phyloP scores from a whole-genome alignment of 139 green algal species.

The Chlamydomonas eustigma region DNA sequence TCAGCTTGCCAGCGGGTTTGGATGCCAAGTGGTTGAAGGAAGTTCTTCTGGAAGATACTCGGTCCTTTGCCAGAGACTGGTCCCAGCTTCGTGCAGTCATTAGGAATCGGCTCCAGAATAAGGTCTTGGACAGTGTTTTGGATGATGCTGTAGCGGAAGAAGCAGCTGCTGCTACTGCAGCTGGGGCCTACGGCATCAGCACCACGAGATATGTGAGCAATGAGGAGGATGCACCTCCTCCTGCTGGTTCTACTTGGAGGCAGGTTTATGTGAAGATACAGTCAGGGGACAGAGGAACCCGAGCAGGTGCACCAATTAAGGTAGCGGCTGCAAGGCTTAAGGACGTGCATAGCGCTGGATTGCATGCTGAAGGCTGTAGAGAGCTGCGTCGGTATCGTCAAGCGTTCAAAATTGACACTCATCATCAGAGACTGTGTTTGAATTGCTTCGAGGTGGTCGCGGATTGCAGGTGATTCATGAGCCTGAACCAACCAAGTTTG shows the following conservation, averaged over 20 bases:
- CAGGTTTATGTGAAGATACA: slow-evolving; percentile 3
- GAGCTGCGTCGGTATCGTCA: no score
- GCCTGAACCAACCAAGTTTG: no score
- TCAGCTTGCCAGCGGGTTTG: slow-evolving; percentile 31
- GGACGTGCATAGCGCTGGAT: no score
- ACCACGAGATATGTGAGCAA: slow-evolving; percentile 49
- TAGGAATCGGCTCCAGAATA: slow-evolving; percentile 41
- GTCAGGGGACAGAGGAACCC: not conserved
- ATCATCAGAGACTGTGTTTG: slow-evolving; percentile 66
- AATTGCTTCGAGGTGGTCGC: slow-evolving; percentile 42
- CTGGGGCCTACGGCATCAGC: slow-evolving; percentile 55
- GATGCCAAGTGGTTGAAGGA: slow-evolving; percentile 22
- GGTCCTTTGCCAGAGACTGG: slow-evolving; percentile 71
- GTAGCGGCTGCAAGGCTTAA: not conserved
- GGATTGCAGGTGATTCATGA: slow-evolving; percentile 26
- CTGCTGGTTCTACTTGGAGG: slow-evolving; percentile 17
- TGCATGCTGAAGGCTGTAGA: no score
- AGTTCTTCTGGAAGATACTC: slow-evolving; percentile 43
- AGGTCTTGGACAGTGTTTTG: slow-evolving; percentile 25
- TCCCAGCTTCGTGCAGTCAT: slow-evolving; percentile 57
- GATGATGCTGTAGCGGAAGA: slow-evolving; percentile 40
- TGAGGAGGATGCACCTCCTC: not conserved
- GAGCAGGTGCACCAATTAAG: not conserved
- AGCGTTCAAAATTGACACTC: no score
- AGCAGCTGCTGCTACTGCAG: slow-evolving; percentile 36